These are phyloP conservation scores for Citrus australasica DNA, from an alignment of 345 rosid genomes.

Conservation along the genomic window DNA sequence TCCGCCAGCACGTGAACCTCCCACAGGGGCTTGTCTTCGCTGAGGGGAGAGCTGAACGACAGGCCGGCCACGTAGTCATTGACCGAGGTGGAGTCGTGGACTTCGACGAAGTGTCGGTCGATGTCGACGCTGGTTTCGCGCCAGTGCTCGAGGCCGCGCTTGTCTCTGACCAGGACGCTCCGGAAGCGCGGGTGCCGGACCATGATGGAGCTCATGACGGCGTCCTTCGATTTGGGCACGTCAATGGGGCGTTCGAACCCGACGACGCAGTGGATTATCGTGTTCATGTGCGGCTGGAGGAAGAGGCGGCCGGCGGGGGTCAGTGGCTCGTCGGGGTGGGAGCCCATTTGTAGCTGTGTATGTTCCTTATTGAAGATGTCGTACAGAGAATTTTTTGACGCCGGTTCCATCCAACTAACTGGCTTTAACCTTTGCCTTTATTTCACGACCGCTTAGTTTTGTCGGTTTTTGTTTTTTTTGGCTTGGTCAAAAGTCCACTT, in stretches of 20 bases:
- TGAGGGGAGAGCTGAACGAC: conserved; percentile 33
- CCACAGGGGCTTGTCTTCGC: conserved; percentile 53
- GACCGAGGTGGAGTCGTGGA: conserved; percentile 11
- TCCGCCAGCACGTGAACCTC: conserved; percentile 43
- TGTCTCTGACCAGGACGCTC: conserved; percentile 48
- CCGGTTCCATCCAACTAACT: no score
- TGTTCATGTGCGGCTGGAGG: conserved; percentile 39
- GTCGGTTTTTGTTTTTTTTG: no score
- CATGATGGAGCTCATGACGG: conserved; percentile 29
- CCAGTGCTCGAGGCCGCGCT: conserved; percentile 47
- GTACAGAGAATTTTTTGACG: no score
- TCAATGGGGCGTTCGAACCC: conserved; percentile 31
- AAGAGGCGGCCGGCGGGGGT: conserved; percentile 57
- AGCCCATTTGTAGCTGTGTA: not conserved
- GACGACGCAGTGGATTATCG: conserved; percentile 46
- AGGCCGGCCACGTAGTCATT: conserved; percentile 48
- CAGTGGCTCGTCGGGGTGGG: conserved; percentile 38
- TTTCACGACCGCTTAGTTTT: no score
- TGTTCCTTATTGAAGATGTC: no score
- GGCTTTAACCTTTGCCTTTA: no score
- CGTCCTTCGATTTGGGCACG: conserved; percentile 25
- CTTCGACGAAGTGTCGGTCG: not conserved
- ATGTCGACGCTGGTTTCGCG: conserved; percentile 30
- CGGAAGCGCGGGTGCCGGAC: conserved; percentile 51
- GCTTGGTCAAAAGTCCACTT: no score